These are phyloP conservation scores for Chalciporus pseudorubinellus DNA, from an alignment of 768 basidiomycete genomes.

Conservation along the genomic window DNA sequence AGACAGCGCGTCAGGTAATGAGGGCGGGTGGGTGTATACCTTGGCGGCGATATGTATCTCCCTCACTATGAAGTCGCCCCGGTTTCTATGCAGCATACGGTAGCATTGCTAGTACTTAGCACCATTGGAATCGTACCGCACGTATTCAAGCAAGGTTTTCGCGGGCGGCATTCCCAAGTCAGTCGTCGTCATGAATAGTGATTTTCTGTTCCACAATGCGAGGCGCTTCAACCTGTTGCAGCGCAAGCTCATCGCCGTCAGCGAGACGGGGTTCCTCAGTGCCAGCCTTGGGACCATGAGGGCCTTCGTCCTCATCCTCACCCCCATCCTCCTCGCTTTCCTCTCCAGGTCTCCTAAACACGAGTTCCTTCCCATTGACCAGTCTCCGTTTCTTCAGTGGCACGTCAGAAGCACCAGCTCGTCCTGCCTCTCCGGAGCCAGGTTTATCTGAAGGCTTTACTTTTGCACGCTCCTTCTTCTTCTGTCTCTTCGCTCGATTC, in stretches of 20 bases:
- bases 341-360: slow-evolving; percentile 53
- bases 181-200: slow-evolving; percentile 53
- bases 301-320: slow-evolving; percentile 31
- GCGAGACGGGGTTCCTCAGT: slow-evolving; percentile 1
- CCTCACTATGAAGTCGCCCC: no score
- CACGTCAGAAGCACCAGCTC: slow-evolving; percentile 30
- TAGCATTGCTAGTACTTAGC: no score
- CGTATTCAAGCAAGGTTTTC: no score
- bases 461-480: slow-evolving; percentile 80
- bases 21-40: no score
- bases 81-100: no score
- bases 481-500: slow-evolving; percentile 90
- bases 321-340: slow-evolving; percentile 46
- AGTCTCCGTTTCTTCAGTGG: slow-evolving; percentile 79
- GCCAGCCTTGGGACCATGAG: neutral
- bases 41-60: no score
- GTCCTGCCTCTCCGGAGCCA: slow-evolving; percentile 23
- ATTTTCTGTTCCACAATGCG: slow-evolving; percentile 38
- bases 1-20: no score
- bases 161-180: no score
- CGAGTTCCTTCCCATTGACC: slow-evolving; percentile 72
- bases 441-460: slow-evolving; percentile 34
- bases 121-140: no score
- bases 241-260: slow-evolving; percentile 2
- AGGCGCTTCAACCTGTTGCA: slow-evolving; percentile 7